Evolutionary conservation across 306 rosid species (phyloP).

Genomic region (Acmispon strigosus): DNA sequence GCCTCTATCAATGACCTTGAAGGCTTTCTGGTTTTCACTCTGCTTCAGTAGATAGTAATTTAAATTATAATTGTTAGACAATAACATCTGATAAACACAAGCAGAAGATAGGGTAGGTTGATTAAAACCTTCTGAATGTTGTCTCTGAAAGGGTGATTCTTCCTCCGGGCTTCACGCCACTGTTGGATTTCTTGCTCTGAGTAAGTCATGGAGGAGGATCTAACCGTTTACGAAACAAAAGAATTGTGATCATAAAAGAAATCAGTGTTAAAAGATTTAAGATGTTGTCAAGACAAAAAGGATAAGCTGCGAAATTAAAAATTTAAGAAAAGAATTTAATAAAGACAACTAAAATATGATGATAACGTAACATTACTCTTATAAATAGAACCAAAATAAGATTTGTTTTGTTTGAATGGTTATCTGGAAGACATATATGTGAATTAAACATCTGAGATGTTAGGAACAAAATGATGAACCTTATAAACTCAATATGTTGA

Average conservation of each 20-base stretch:
- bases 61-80: slow-evolving; percentile 23
- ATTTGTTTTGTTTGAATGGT: slow-evolving; percentile 3
- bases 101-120: slow-evolving; percentile 10
- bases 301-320: background rate
- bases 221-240: slow-evolving; percentile 25
- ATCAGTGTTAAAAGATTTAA: background rate
- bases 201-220: slow-evolving; percentile 41
- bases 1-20: slow-evolving; percentile 39
- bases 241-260: slow-evolving; percentile 8
- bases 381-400: background rate
- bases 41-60: slow-evolving; percentile 44
- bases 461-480: background rate
- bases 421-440: background rate
- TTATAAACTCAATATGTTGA: no score
- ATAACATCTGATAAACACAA: slow-evolving; percentile 12
- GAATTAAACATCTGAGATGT: background rate
- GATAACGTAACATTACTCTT: background rate
- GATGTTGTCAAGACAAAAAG: background rate
- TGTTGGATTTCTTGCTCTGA: slow-evolving; percentile 66
- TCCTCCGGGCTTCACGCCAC: slow-evolving; percentile 89
- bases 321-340: background rate
- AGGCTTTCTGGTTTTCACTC: slow-evolving; percentile 9
- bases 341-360: background rate
- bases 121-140: slow-evolving; percentile 52
- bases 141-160: slow-evolving; percentile 54